Conservation (phyloP, 1,139 yeast species). For the Lodderomyces beijingensis region DNA sequence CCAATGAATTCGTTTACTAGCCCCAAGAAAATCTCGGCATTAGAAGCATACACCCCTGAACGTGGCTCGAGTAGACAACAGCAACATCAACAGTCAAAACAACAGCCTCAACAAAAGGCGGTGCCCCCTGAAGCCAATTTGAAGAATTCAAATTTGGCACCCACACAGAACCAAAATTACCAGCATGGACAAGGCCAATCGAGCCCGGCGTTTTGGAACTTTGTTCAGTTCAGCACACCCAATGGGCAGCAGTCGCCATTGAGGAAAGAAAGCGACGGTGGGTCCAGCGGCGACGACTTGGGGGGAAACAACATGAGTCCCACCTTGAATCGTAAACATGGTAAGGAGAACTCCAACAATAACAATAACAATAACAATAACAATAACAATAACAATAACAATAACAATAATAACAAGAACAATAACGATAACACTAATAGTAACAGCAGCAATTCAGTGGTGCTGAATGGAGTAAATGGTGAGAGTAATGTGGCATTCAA, state of each 20-base stretch:
- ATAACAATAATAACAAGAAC: too few species aligned
- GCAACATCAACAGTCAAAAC: slow-evolving; percentile 18
- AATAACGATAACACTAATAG: slow-evolving; percentile 2
- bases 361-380: not conserved
- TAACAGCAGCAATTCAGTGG: slow-evolving; percentile 1
- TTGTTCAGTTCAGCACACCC: slow-evolving; percentile 73
- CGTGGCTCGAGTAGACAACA: slow-evolving; percentile 43
- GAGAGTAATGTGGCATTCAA: not conserved
- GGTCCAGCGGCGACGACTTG: slow-evolving; percentile 23
- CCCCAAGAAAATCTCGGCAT: slow-evolving; percentile 57
- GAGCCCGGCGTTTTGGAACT: slow-evolving; percentile 77
- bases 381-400: slow-evolving; percentile 5
- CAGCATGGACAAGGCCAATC: slow-evolving; percentile 27
- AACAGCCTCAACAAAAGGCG: slow-evolving; percentile 10
- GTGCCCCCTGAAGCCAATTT: slow-evolving; percentile 12
- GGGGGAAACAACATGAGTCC: slow-evolving; percentile 17
- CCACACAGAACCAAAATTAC: slow-evolving; percentile 11
- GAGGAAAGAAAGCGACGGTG: slow-evolving; percentile 34
- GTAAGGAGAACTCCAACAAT: not conserved
- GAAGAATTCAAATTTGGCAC: not conserved
- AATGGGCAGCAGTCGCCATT: slow-evolving; percentile 43
- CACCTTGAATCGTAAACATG: slow-evolving; percentile 29
- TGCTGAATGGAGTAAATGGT: not conserved
- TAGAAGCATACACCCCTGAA: slow-evolving; percentile 83
- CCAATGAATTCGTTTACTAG: slow-evolving; percentile 27